Evolutionary conservation across 208 protist genomes (phyloP), one percentile per base, ranked within the genome.

Genomic region (Wallacemonas sp.): DNA sequence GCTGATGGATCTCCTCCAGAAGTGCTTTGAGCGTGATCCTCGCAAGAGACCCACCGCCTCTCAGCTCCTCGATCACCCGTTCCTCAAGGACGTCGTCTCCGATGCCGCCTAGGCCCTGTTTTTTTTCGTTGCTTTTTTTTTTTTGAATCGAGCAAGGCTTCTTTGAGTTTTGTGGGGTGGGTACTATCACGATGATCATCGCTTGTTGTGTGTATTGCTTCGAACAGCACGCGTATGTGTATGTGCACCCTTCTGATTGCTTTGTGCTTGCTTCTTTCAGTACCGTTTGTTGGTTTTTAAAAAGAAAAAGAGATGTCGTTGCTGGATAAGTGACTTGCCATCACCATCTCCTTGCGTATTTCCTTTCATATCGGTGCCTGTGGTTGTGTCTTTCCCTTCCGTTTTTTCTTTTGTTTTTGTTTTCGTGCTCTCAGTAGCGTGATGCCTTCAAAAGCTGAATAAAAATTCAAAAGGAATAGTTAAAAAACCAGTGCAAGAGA

Each of bases 21-120:
- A 72, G 33, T 94, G 88, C 58, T 94, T 96, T 70, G 81, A 92
- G 70, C 85, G 88, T 33, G 85, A 96, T 58, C 86, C 88, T 4
- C 76, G 74, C 57, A 72, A 83, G 63, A 78, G 91, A 11, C 78
- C 88, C 23, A 84, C 81, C 26, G 84, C 87, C 11, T 70, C 71
- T 30, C 70, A 87, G 43, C 62, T 96, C 29, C 73, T 96, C 19
- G 27, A 79, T 52, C 87, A 94, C 57, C 81, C 85, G 26, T 96
- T 92, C 61, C 41, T 96, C 9, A 70, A 78, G 11, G 67, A 61
- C 33, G 77, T 65, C 8, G 54, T 55, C 44, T 55, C 34, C 23
- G 48, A 64, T 61, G 54, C 29, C 52, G 34, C 14, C 32, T 47
- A 41, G 36, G 14, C 36, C n/a, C n/a, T n/a, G n/a, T n/a, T n/a